Conservation (phyloP, 768 basidiomycete genomes). For the Cubamyces sp. region DNA sequence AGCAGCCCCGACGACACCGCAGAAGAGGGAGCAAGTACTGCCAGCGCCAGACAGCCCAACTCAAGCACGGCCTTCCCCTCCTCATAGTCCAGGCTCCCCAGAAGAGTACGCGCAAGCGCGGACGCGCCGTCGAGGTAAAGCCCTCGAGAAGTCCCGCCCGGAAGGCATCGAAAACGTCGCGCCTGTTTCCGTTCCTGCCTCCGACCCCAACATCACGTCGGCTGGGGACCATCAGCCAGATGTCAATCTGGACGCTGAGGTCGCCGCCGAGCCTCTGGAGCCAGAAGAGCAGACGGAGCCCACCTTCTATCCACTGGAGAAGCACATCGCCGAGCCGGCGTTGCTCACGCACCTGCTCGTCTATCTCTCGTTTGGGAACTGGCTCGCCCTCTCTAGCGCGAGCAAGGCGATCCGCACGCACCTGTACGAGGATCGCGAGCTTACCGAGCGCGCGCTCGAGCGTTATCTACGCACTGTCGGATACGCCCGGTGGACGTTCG, state of each 20-base stretch:
- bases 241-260: background rate
- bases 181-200: conserved; percentile 18
- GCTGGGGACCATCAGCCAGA: conserved; percentile 23
- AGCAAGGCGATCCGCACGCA: conserved; percentile 55
- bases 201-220: conserved; percentile 3
- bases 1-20: background rate
- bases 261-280: conserved; percentile 17
- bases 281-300: conserved; percentile 30
- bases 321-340: conserved; percentile 55
- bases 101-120: conserved; percentile 47
- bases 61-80: background rate
- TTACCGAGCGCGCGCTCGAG: conserved; percentile 71
- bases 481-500: conserved; percentile 64
- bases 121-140: conserved; percentile 43
- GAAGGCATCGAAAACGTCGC: conserved; percentile 37
- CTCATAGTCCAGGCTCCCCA: conserved; percentile 35
- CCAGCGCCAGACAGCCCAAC: background rate
- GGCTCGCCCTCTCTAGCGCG: conserved; percentile 58
- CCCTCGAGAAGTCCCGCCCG: conserved; percentile 45
- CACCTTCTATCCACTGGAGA: conserved; percentile 53
- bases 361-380: conserved; percentile 73
- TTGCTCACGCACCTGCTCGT: conserved; percentile 59
- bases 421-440: conserved; percentile 50
- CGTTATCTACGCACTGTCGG: conserved; percentile 73
- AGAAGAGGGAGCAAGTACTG: background rate